These are phyloP conservation scores for Exophiala lecanii-corni DNA, from an alignment of 2,329 filamentous ascomycete genomes.

Conservation along the genomic window DNA sequence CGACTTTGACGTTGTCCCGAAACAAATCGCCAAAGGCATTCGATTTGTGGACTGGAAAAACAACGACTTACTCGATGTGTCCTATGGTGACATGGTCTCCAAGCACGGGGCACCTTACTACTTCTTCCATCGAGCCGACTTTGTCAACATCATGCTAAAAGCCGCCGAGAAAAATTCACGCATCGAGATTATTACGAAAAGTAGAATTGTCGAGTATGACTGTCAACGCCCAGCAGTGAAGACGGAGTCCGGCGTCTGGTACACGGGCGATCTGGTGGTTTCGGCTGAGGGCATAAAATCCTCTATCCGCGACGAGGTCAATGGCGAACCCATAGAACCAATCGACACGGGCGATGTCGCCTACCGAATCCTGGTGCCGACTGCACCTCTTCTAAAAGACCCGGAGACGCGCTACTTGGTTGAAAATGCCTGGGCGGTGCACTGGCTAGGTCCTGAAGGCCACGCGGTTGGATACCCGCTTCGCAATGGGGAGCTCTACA, in stretches of 20 bases:
- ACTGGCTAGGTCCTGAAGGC: conserved; percentile 32
- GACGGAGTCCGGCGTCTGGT: conserved; percentile 19
- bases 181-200: conserved; percentile 13
- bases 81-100: conserved; percentile 23
- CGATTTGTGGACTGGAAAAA: conserved; percentile 32
- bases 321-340: conserved; percentile 25
- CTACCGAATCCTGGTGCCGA: conserved; percentile 30
- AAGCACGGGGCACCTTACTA: conserved; percentile 31
- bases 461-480: conserved; percentile 33
- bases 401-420: conserved; percentile 28
- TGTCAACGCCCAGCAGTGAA: conserved; percentile 26
- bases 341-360: conserved; percentile 31
- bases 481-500: conserved; percentile 30
- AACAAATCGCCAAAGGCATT: conserved; percentile 28
- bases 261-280: conserved; percentile 28
- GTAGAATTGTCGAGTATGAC: conserved; percentile 27
- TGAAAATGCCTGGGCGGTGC: conserved; percentile 27
- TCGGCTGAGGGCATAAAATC: conserved; percentile 32
- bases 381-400: conserved; percentile 26
- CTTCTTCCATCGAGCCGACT: conserved; percentile 32
- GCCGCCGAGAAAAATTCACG: conserved; percentile 18
- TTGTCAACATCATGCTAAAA: conserved; percentile 25
- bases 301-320: no score
- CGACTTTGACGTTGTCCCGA: conserved; percentile 24
- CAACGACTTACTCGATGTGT: conserved; percentile 25